A percentile compares a stretch with the other conserved stretches of the same genome.
Evolutionary conservation across 1,139 yeast species (phyloP).

Genomic region (Tardiomyces blankii): DNA sequence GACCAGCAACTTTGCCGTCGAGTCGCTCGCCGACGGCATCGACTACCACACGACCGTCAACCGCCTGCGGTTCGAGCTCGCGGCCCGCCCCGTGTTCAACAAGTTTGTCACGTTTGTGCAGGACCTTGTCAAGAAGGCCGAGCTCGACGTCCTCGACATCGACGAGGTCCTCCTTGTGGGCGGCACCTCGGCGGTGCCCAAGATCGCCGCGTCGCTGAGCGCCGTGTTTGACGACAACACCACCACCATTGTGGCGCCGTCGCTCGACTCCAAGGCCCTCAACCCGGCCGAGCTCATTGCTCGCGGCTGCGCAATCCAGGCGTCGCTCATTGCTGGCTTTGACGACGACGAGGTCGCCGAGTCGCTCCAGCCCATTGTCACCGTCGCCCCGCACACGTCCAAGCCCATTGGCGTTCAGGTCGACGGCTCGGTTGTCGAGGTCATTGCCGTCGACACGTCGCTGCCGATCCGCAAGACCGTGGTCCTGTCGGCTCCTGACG

Average conservation of each 20-base stretch:
- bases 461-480: constrained; percentile 74
- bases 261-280: constrained; percentile 61
- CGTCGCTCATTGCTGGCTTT: constrained; percentile 70
- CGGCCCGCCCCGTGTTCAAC: constrained; percentile 66
- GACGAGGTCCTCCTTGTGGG: constrained; percentile 91
- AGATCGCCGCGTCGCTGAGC: constrained; percentile 67
- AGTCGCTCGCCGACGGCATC: constrained; percentile 85
- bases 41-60: constrained; percentile 91
- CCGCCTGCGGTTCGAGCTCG: constrained; percentile 87
- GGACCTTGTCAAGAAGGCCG: constrained; percentile 68
- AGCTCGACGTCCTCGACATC: constrained; percentile 71
- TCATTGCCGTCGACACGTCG: constrained; percentile 78
- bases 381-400: constrained; percentile 78
- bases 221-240: constrained; percentile 66
- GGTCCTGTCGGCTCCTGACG: constrained; percentile 18
- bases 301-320: constrained; percentile 97
- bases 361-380: constrained; percentile 74
- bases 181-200: constrained; percentile 89
- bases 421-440: constrained; percentile 50
- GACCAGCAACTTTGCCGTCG: constrained; percentile 85
- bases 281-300: constrained; percentile 86
- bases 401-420: constrained; percentile 79
- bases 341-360: constrained; percentile 82
- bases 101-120: constrained; percentile 72
- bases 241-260: constrained; percentile 68